Percentiles rank a stretch among this genome's conserved stretches.
phyloP scores from a whole-genome alignment of 1,139 yeast genomes.

The Suzukiozyma palmioleophila region DNA sequence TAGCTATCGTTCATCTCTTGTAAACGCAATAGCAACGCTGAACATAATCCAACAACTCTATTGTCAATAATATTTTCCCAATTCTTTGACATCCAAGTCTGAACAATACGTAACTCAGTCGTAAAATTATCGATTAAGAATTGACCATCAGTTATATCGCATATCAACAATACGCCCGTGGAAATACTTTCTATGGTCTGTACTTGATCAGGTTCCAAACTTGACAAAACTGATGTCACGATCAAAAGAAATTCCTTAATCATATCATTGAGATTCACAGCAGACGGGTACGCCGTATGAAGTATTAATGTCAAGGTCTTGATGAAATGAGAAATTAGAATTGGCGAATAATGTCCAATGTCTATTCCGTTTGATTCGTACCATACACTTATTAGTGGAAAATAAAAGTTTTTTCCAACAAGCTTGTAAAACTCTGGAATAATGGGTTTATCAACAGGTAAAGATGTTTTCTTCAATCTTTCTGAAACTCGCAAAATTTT shows the following conservation, averaged over 20 bases:
- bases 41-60: constrained; percentile 43
- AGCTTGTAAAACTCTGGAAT: constrained; percentile 38
- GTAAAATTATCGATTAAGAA: constrained; percentile 24
- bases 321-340: constrained; percentile 55
- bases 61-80: constrained; percentile 50
- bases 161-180: constrained; percentile 43
- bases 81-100: constrained; percentile 34
- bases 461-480: constrained; percentile 6
- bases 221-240: constrained; percentile 22
- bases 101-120: constrained; percentile 28
- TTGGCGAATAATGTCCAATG: constrained; percentile 52
- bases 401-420: constrained; percentile 46
- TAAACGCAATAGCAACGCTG: constrained; percentile 43
- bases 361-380: constrained; percentile 40
- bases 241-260: constrained; percentile 47
- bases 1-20: constrained; percentile 19
- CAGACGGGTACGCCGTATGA: constrained; percentile 55
- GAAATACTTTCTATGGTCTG: constrained; percentile 43
- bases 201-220: constrained; percentile 21
- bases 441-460: constrained; percentile 10
- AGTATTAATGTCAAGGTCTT: constrained; percentile 54
- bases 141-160: constrained; percentile 42
- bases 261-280: constrained; percentile 52
- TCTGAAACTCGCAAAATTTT: constrained; percentile 48
- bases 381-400: constrained; percentile 56